Evolutionary conservation across 169 alveolate species (phyloP).

Genomic region (Cryptosporidium tyzzeri): DNA sequence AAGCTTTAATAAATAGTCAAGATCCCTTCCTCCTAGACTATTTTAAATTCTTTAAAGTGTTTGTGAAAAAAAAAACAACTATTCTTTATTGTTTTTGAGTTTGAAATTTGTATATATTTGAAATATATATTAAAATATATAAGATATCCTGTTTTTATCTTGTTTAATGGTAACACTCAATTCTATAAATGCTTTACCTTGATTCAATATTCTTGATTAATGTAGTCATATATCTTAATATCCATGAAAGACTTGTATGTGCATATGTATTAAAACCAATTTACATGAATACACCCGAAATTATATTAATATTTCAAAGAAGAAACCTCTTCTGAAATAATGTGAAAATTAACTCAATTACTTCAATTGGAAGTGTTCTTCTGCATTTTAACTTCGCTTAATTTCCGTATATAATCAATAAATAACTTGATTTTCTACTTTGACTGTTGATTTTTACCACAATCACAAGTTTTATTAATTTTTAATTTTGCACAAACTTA

Average conservation of each 20-base stretch:
- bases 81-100: not conserved
- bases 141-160: not conserved
- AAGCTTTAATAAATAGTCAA: constrained; percentile 2
- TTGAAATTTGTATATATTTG: too few relatives aligned
- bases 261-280: not conserved
- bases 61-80: not conserved
- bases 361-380: constrained; percentile 5
- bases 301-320: not conserved
- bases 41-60: not conserved
- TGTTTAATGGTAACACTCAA: not conserved
- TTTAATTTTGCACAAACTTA: not conserved
- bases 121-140: too few relatives aligned
- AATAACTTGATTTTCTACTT: not conserved
- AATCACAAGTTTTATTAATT: not conserved
- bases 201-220: not conserved
- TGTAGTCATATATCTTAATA: not conserved
- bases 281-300: not conserved
- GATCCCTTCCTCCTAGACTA: not conserved
- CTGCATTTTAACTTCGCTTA: constrained; percentile 42
- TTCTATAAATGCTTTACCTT: not conserved
- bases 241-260: not conserved
- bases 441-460: not conserved
- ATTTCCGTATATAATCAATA: constrained; percentile 4
- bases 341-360: not conserved
- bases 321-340: not conserved